These are phyloP conservation scores for Penstemon barbatus DNA, from an alignment of 257 asterid species.

Conservation along the genomic window DNA sequence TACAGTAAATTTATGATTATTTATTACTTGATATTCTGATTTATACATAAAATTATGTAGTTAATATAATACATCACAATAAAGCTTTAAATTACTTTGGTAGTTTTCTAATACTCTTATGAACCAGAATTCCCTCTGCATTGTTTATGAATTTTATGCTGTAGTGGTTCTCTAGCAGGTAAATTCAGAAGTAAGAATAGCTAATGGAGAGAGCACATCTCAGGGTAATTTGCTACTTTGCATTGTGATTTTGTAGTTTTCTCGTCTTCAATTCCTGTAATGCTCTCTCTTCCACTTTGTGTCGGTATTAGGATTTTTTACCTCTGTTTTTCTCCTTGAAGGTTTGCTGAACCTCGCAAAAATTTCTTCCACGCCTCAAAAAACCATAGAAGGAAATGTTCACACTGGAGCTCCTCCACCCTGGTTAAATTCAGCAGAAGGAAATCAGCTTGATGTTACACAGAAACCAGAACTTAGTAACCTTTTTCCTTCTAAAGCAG, in stretches of 20 bases:
- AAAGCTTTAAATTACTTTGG: not conserved
- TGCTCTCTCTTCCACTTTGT: too few relatives aligned
- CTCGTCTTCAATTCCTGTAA: not conserved
- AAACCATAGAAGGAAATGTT: constrained; percentile 59
- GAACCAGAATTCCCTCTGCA: not conserved
- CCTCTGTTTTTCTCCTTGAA: constrained; percentile 22
- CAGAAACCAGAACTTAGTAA: constrained; percentile 31
- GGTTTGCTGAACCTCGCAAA: constrained; percentile 44
- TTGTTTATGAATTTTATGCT: not conserved
- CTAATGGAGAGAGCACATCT: constrained; percentile 34
- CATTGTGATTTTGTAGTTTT: not conserved
- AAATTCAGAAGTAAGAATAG: constrained; percentile 35
- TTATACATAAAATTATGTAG: not conserved
- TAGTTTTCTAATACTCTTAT: too few relatives aligned
- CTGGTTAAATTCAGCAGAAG: constrained; percentile 57
- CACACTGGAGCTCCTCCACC: constrained; percentile 97
- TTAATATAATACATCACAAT: not conserved
- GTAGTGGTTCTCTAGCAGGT: constrained; percentile 47
- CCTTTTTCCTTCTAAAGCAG: constrained; percentile 34
- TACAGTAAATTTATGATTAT: not conserved
- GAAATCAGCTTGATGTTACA: constrained; percentile 35
- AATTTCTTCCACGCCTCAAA: constrained; percentile 43
- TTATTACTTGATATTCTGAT: constrained; percentile 2
- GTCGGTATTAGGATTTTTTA: not conserved
- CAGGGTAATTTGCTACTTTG: constrained; percentile 36